These are phyloP conservation scores for Cornus florida DNA, from an alignment of 148 eudicot species.

Conservation along the genomic window DNA sequence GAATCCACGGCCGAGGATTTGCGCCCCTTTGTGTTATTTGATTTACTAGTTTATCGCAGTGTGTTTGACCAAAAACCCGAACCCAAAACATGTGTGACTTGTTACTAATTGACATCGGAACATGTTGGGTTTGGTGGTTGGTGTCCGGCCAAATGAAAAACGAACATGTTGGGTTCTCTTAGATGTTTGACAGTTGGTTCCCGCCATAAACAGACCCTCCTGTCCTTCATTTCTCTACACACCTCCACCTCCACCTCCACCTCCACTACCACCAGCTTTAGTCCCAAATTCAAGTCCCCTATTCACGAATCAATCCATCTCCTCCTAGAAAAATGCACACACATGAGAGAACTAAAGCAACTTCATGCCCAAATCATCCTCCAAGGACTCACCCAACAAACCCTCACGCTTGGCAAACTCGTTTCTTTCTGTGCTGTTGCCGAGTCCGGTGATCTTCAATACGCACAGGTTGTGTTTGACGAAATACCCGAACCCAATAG, in stretches of 20 bases:
- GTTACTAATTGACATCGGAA: too few species aligned
- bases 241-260: background rate
- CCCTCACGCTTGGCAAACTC: conserved; percentile 26
- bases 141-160: background rate
- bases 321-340: conserved; percentile 29
- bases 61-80: too few species aligned
- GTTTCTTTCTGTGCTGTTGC: conserved; percentile 25
- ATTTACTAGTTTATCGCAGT: too few species aligned
- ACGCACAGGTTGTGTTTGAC: conserved; percentile 34
- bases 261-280: background rate
- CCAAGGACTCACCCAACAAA: conserved; percentile 24
- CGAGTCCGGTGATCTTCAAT: conserved; percentile 21
- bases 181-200: conserved; percentile 15
- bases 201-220: conserved; percentile 16
- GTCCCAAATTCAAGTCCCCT: conserved; percentile 10
- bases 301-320: conserved; percentile 18
- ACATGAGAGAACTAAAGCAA: conserved; percentile 25
- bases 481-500: conserved; percentile 25
- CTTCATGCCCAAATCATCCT: conserved; percentile 40
- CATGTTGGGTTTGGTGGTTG: too few species aligned
- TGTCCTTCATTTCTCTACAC: background rate
- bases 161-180: conserved; percentile 8
- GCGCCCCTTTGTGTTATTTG: too few species aligned
- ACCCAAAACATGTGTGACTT: too few species aligned
- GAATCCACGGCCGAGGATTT: too few species aligned